Evolutionary conservation across 148 eudicot species (phyloP), one percentile per base, ranked within the genome.

Genomic region (Euryodendron excelsum): DNA sequence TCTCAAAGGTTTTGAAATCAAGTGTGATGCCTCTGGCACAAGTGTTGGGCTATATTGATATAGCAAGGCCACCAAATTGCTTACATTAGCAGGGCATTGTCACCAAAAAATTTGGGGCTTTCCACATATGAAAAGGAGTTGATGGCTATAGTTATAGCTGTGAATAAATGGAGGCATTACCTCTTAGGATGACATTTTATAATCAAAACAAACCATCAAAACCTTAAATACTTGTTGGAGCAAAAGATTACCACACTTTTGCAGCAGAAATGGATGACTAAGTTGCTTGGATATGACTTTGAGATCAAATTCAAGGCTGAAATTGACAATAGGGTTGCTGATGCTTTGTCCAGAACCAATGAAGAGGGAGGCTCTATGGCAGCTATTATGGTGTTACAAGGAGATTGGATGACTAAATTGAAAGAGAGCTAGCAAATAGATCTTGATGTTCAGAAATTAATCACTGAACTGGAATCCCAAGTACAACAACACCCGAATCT

Each of bases 41-140:
- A 62, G 76, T 0, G 0, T 72, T 0, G 62, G 41, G 76, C 62
- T 17, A n/a, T 72, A 1, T 20, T 71, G 0, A 45, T 71, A 58
- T 58, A 71, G 15, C 33, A 47, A 7, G 56, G 34, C 0, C 20
- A 21, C 1, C 74, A 31, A 5, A 71, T 71, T 11, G 74, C 74
- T 7, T 71, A 20, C 23, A 10, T 18, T 2, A 47, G 52, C 31
- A 34, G 17, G 20, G 20, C 21, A 5, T 53, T 53, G 17, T 53
- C 58, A 14, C 28, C 25, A 5, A 68, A 10, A 34, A 17, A 68
- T 11, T 23, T 14, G 50, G 48, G 27, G n/a, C 11, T 68, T 4
- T 37, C 72, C 25, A 68, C 44, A 7, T 68, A 68, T 39, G 72
- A 68, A 37, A 68, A 31, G 21, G 72, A 68, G 25, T 5, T 68